Conservation (phyloP, 1,139 yeast species). For the Magnusiomyces tetraspermus region DNA sequence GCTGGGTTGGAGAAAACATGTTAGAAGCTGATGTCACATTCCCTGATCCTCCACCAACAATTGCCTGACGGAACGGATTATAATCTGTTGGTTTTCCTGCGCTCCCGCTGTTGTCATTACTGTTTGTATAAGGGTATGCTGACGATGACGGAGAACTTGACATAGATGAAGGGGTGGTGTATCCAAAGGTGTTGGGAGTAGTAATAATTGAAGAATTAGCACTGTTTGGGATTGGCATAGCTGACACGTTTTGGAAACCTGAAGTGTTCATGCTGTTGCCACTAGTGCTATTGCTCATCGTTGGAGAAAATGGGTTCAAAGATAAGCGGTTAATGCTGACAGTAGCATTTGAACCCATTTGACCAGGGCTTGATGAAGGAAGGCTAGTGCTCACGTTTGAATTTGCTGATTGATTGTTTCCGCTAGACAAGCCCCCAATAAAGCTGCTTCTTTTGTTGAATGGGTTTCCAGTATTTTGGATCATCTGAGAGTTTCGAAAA, state of each 20-base stretch:
- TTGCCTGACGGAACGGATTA: slow-evolving; percentile 13
- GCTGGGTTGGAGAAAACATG: background rate
- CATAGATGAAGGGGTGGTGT: background rate
- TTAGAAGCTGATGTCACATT: background rate
- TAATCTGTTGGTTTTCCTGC: slow-evolving; percentile 11
- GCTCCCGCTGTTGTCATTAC: no score
- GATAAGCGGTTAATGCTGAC: slow-evolving; percentile 30
- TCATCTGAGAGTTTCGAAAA: slow-evolving; percentile 20
- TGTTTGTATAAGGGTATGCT: slow-evolving; percentile 7
- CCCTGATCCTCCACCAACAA: background rate
- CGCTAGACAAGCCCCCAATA: slow-evolving; percentile 17
- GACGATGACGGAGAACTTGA: background rate
- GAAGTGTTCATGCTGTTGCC: no score
- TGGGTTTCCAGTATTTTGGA: slow-evolving; percentile 21
- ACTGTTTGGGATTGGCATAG: background rate
- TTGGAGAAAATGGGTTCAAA: no score
- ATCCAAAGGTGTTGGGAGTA: background rate
- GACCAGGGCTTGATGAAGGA: background rate
- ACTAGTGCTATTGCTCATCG: slow-evolving; percentile 24
- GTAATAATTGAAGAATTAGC: background rate
- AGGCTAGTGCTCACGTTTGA: background rate
- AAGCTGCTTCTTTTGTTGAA: slow-evolving; percentile 20
- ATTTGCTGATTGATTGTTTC: slow-evolving; percentile 4
- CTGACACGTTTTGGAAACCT: no score
- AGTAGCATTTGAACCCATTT: slow-evolving; percentile 13